Evolutionary conservation across 139 green algal genomes (phyloP).

Genomic region (Mesotaenium endlicherianum): DNA sequence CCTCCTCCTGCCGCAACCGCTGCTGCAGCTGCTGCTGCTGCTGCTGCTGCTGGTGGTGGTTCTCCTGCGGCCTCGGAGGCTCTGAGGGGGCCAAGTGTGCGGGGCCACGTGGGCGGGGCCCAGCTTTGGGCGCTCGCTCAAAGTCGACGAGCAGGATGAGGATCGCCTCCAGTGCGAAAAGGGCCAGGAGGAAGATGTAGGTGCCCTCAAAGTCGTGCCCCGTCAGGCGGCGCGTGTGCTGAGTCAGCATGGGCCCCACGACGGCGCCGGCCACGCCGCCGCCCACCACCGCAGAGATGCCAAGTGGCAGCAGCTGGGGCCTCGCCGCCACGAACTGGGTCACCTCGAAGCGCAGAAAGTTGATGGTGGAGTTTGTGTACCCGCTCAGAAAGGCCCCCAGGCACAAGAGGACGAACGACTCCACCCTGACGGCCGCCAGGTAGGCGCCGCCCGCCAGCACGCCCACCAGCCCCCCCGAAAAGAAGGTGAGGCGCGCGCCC

Average conservation of each 20-base stretch:
- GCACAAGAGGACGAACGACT: constrained; percentile 3
- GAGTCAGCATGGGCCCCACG: constrained; percentile 1
- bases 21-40: too few relatives aligned
- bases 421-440: too few relatives aligned
- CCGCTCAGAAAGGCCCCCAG: not conserved
- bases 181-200: not conserved
- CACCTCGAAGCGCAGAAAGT: constrained; percentile 4
- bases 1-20: too few relatives aligned
- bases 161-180: not conserved
- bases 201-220: not conserved
- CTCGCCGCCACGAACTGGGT: too few relatives aligned
- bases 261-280: constrained; percentile 3
- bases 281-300: not conserved
- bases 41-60: too few relatives aligned
- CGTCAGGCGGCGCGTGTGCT: not conserved
- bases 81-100: too few relatives aligned
- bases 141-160: not conserved
- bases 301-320: not conserved
- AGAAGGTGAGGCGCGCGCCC: too few relatives aligned
- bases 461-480: too few relatives aligned
- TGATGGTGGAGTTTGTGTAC: not conserved
- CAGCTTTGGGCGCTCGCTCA: too few relatives aligned
- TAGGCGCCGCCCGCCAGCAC: too few relatives aligned
- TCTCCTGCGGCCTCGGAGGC: too few relatives aligned
- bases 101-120: too few relatives aligned